Percentiles rank a stretch among this genome's conserved stretches.
Conservation (phyloP, 495 filamentous ascomycete species). For the Lasiosphaeria ovina region DNA sequence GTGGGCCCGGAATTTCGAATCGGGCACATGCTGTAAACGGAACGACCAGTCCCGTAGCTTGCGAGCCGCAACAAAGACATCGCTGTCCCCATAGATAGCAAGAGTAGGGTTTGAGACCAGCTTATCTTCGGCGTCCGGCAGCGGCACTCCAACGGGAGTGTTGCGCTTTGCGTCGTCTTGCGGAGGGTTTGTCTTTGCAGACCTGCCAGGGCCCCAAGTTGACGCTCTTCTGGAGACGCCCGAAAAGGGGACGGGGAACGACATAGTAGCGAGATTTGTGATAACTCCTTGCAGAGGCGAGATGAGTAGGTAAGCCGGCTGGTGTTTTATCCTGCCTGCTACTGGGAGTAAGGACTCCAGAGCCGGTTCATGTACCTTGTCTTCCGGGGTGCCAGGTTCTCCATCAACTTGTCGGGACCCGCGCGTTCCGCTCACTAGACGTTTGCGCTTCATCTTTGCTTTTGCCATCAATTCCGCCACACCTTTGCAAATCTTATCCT, state of each 20-base stretch:
- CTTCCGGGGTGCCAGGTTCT: conserved; percentile 7
- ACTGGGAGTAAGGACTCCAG: conserved; percentile 27
- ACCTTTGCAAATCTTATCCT: conserved; percentile 40
- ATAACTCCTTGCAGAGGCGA: conserved; percentile 72
- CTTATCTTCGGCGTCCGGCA: conserved; percentile 46
- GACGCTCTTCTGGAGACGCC: conserved; percentile 17
- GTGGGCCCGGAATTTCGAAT: conserved; percentile 47
- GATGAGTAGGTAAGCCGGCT: conserved; percentile 70
- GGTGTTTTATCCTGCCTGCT: conserved; percentile 23
- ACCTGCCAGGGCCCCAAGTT: conserved; percentile 14
- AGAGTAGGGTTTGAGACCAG: conserved; percentile 59
- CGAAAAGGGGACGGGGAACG: conserved; percentile 32
- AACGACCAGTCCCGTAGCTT: conserved; percentile 71
- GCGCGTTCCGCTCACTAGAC: conserved; percentile 5
- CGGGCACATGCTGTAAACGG: conserved; percentile 44
- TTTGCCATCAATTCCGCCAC: conserved; percentile 40
- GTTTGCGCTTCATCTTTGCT: conserved; percentile 30
- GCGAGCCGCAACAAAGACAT: conserved; percentile 68
- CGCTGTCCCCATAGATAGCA: conserved; percentile 74
- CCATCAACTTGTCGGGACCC: conserved; percentile 3
- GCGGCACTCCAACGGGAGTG: background rate
- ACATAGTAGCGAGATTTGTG: conserved; percentile 57
- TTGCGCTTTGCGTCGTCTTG: background rate
- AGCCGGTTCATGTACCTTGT: conserved; percentile 15
- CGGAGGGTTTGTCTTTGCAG: conserved; percentile 3